Evolutionary conservation across 2,329 filamentous ascomycete species (phyloP).

Genomic region (Sarocladium strictum): DNA sequence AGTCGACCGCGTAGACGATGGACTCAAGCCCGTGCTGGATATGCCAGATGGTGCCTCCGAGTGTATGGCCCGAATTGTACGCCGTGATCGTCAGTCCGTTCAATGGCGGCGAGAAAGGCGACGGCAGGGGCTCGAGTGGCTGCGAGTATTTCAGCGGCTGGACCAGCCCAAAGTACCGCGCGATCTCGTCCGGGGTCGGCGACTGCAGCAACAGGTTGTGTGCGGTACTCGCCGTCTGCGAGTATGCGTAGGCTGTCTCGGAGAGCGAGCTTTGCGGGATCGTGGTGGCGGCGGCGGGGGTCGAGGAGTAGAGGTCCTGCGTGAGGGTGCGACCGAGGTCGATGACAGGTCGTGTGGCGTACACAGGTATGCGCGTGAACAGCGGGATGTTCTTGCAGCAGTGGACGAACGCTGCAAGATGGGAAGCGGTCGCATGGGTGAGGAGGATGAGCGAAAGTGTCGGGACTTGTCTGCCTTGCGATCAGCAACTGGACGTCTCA

Average conservation of each 20-base stretch:
- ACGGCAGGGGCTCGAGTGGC: slow-evolving; percentile 82
- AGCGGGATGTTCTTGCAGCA: slow-evolving; percentile 95
- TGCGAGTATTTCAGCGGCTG: slow-evolving; percentile 95
- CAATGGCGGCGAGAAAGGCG: slow-evolving; percentile 80
- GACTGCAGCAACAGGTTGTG: slow-evolving; percentile 58
- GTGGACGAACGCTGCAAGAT: slow-evolving; percentile 89
- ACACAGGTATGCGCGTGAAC: slow-evolving; percentile 88
- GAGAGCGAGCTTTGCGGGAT: slow-evolving; percentile 69
- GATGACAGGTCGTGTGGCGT: slow-evolving; percentile 90
- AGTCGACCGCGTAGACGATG: slow-evolving; percentile 95
- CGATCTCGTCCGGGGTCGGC: slow-evolving; percentile 83
- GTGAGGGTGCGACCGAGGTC: slow-evolving; percentile 84
- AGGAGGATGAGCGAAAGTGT: slow-evolving; percentile 90
- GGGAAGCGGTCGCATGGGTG: slow-evolving; percentile 86
- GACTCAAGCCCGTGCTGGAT: slow-evolving; percentile 95
- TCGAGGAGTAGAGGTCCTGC: slow-evolving; percentile 88
- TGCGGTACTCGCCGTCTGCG: slow-evolving; percentile 39
- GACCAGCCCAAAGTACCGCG: slow-evolving; percentile 83
- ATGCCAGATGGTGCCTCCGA: slow-evolving; percentile 98
- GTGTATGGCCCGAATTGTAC: slow-evolving; percentile 91
- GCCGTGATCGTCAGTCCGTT: slow-evolving; percentile 92
- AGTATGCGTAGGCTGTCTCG: slow-evolving; percentile 47
- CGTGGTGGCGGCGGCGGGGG: slow-evolving; percentile 79
- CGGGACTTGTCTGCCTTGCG: slow-evolving; percentile 64
- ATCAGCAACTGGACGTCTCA: neutral